A percentile compares a stretch with the other conserved stretches of the same genome.
These are phyloP conservation scores for Samsoniella hepiali DNA, from an alignment of 2,329 filamentous ascomycete genomes.

Conservation along the genomic window DNA sequence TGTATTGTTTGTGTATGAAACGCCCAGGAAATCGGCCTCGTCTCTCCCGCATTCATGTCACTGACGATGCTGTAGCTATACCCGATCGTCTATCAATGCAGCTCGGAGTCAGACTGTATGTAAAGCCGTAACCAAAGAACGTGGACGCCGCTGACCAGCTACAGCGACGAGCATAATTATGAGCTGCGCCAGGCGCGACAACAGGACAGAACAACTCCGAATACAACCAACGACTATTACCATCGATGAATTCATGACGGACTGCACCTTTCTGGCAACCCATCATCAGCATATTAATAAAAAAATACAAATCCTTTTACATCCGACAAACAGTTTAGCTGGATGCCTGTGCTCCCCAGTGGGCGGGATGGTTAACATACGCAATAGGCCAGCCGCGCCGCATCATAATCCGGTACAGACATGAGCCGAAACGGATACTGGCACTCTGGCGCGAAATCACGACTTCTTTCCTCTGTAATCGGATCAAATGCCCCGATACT, in stretches of 20 bases:
- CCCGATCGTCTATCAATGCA: slow-evolving; percentile 40
- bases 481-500: neutral
- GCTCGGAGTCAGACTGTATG: slow-evolving; percentile 36
- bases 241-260: too few relatives aligned
- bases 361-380: neutral
- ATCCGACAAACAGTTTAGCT: neutral
- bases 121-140: neutral
- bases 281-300: neutral
- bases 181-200: neutral
- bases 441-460: neutral
- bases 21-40: neutral
- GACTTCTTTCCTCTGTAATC: neutral
- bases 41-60: neutral
- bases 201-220: neutral
- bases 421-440: neutral
- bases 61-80: slow-evolving; percentile 31
- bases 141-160: neutral
- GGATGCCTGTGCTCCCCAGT: neutral
- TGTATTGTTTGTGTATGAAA: slow-evolving; percentile 44
- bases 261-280: neutral
- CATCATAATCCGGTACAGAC: neutral
- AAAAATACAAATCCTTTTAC: neutral
- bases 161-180: slow-evolving; percentile 1
- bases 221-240: too few relatives aligned
- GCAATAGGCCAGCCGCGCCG: neutral